Evolutionary conservation across 768 basidiomycete genomes (phyloP).

Genomic region (Boletus reticuloceps): DNA sequence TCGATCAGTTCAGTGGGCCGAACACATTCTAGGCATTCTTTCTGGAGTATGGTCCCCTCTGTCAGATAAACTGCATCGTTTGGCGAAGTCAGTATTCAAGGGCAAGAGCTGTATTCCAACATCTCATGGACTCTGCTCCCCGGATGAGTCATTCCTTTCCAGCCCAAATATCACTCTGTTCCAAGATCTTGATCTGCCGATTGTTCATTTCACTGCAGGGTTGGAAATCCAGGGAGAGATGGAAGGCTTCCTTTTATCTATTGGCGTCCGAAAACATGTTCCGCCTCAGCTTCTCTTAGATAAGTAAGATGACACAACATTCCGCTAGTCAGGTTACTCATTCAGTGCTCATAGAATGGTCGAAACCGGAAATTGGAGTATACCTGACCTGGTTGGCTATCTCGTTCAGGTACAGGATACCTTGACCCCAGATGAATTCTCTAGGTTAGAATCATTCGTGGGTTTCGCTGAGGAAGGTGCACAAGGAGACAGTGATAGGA

Average conservation of each 20-base stretch:
- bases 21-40: conserved; percentile 63
- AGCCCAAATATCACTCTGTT: conserved; percentile 49
- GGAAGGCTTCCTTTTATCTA: neutral
- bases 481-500: no score
- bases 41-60: conserved; percentile 69
- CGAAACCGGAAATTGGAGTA: neutral
- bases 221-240: neutral
- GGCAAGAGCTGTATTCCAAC: conserved; percentile 42
- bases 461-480: conserved; percentile 53
- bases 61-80: conserved; percentile 31
- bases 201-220: neutral
- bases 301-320: neutral
- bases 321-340: neutral
- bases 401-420: neutral
- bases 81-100: conserved; percentile 30
- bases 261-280: neutral
- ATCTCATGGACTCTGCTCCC: conserved; percentile 60
- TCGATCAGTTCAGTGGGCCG: conserved; percentile 68
- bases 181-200: neutral
- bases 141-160: conserved; percentile 64
- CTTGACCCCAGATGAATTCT: neutral
- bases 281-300: neutral
- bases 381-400: neutral
- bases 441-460: neutral
- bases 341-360: neutral